Percentiles rank a stretch among this genome's conserved stretches.
Conservation (phyloP, 805 yeast genomes). For the Isabelozyma gotoi region DNA sequence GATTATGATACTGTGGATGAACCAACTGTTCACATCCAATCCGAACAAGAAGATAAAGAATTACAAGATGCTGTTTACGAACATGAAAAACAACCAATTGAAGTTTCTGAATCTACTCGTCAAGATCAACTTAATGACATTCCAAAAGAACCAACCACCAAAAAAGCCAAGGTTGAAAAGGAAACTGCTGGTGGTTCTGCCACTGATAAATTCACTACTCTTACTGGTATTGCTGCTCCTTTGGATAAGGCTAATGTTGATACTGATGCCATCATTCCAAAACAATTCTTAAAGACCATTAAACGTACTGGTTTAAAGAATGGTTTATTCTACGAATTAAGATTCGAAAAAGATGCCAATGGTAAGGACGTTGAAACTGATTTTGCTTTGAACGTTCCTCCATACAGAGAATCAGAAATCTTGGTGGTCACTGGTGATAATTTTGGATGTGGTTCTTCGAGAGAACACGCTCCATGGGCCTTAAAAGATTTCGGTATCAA, state of each 20-base stretch:
- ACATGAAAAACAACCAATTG: conserved; percentile 65
- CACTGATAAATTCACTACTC: conserved; percentile 71
- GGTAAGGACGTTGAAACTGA: conserved; percentile 85
- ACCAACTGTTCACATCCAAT: conserved; percentile 56
- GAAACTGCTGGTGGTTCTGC: conserved; percentile 43
- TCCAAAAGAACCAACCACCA: conserved; percentile 43
- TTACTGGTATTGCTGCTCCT: conserved; percentile 91
- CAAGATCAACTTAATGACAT: conserved; percentile 64
- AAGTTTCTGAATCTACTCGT: conserved; percentile 51
- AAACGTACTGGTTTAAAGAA: conserved; percentile 90
- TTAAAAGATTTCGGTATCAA: conserved; percentile 95
- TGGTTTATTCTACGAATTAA: conserved; percentile 89
- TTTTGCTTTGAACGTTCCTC: conserved; percentile 82
- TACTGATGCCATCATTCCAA: conserved; percentile 98
- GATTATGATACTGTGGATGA: conserved; percentile 58
- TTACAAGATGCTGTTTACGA: conserved; percentile 70
- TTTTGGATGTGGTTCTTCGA: conserved; percentile 98
- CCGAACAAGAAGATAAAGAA: conserved; percentile 48
- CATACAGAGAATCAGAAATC: conserved; percentile 77
- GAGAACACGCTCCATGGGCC: conserved; percentile 99
- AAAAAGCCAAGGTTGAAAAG: conserved; percentile 19
- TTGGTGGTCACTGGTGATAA: conserved; percentile 93
- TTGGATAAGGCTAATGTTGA: conserved; percentile 93
- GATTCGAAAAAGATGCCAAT: conserved; percentile 63
- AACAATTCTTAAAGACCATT: conserved; percentile 95